Conservation (phyloP, 2,329 filamentous ascomycete genomes). For the Ophiobolus disseminans region DNA sequence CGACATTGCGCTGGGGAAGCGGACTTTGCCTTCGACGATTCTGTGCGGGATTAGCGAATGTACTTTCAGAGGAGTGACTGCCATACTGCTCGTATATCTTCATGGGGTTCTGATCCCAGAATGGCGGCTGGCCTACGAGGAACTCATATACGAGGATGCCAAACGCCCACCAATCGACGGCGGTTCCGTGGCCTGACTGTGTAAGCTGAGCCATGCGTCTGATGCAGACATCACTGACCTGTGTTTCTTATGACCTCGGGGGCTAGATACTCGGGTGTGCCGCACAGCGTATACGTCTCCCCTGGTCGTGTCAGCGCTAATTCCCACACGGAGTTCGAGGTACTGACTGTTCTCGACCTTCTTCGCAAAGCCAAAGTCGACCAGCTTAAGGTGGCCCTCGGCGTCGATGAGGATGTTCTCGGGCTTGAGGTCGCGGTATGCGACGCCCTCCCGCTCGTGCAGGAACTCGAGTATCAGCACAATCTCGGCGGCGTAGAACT, state of each 20-base stretch:
- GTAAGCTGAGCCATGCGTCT: slow-evolving; percentile 22
- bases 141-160: slow-evolving; percentile 87
- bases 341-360: slow-evolving; percentile 67
- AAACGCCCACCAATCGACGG: slow-evolving; percentile 88
- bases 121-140: slow-evolving; percentile 82
- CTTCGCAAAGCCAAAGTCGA: slow-evolving; percentile 88
- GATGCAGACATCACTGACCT: slow-evolving; percentile 52
- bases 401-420: slow-evolving; percentile 82
- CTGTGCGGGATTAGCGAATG: slow-evolving; percentile 49
- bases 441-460: slow-evolving; percentile 80
- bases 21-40: slow-evolving; percentile 79
- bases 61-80: neutral
- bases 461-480: slow-evolving; percentile 81
- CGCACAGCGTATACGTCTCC: slow-evolving; percentile 84
- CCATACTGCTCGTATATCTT: slow-evolving; percentile 77
- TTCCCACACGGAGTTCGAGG: neutral
- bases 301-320: slow-evolving; percentile 43
- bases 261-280: slow-evolving; percentile 83
- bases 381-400: slow-evolving; percentile 80
- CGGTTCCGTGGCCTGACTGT: slow-evolving; percentile 64
- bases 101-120: slow-evolving; percentile 86
- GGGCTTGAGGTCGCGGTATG: slow-evolving; percentile 82
- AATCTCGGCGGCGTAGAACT: slow-evolving; percentile 85
- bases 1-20: slow-evolving; percentile 74
- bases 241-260: slow-evolving; percentile 86